Evolutionary conservation across 164 flowering plant genomes (phyloP), one percentile per base, ranked within the genome.

Genomic region (Chimonanthus praecox): DNA sequence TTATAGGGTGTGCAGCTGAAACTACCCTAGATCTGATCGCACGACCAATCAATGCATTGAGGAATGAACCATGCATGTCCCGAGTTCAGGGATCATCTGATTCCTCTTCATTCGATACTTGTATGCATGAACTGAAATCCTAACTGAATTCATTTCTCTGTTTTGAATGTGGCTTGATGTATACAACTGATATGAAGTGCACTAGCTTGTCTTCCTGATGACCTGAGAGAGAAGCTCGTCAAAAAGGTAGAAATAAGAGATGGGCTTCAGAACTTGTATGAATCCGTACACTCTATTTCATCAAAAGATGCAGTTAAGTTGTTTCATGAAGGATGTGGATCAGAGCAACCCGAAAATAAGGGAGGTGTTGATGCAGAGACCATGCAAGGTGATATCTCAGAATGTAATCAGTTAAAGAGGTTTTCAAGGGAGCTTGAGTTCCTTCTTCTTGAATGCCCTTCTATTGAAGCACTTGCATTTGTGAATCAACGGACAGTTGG

Each of bases 151-250:
- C 18, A n/a, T 60, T 71, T 74, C 9, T 70, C 46, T 4, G 3
- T 66, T 20, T 21, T 67, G 71, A 66, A 20, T 68, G 64, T 61
- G 49, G 9, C 64, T 45, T 47, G 50, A 60, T 47, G 50, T 58
- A 51, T 21, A 46, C 48, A 13, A 66, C 69, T 71, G 43, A 1
- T 21, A 10, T 67, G 74, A 68, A 94, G 97, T 83, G 92, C 86
- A 3, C 70, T 94, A 65, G 85, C 85, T 48, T 85, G 69, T 75
- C 91, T 94, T 69, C 91, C 94, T 2, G 82, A 78, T 82, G 87
- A 47, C n/a, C 72, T 90, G 77, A 87, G 77, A 74, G 88, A 85
- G 64, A 85, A 77, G 71, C 72, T 94, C 77, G 82, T 85, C 49
- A 80, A 77, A 73, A 75, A 80, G 47, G 73, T 76, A 71, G 90